Evolutionary conservation across 1,284 basidiomycete genomes (phyloP), one percentile per base, ranked within the genome.

Genomic region (Golubevia sp.): DNA sequence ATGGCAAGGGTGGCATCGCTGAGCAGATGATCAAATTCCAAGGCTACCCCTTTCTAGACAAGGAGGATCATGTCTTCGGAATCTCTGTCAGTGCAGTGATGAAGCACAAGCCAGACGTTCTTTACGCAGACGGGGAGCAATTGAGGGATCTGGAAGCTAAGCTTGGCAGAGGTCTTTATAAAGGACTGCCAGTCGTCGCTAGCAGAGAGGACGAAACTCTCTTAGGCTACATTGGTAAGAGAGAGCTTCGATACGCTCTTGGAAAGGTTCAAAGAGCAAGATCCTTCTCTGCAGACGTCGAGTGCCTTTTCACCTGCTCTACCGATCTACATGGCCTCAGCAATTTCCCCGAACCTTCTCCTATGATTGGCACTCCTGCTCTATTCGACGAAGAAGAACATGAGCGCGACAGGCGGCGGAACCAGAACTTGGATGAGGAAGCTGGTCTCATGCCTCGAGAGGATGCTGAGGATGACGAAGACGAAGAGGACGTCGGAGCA

Each of bases 11-110:
- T 57, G 97, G 97, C 1, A 97, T 99, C 70, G 94, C 96, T 2
- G 97, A 99, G 73, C 94, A 97, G 81, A 93, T 92, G 88, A 99
- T 99, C 77, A 89, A 90, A 23, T 96, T 99, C 85, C 98, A 97
- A 79, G 96, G 95, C 8, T 99, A 91, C 84, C 97, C 97, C 0
- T 95, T 96, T 86, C 86, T 99, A 62, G 85, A 86, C 59, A 94
- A 94, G 79, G 92, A 96, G 77, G 93, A 97, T 77, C 91, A 94
- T 79, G 89, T 91, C 0, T 96, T 92, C 77, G 90, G 96, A 74
- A 91, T 94, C 53, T 89, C 92, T 55, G 94, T 96, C 92, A 76
- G 75, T 83, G 65, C 64, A 26, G 60, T 78, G 34, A 72, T 83
- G 77, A 68, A 70, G n/a, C 49, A 62, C 7, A 34, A 66, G 25